These are phyloP conservation scores for Monosporascus sp. DNA, from an alignment of 2,329 filamentous ascomycete genomes.

Conservation along the genomic window DNA sequence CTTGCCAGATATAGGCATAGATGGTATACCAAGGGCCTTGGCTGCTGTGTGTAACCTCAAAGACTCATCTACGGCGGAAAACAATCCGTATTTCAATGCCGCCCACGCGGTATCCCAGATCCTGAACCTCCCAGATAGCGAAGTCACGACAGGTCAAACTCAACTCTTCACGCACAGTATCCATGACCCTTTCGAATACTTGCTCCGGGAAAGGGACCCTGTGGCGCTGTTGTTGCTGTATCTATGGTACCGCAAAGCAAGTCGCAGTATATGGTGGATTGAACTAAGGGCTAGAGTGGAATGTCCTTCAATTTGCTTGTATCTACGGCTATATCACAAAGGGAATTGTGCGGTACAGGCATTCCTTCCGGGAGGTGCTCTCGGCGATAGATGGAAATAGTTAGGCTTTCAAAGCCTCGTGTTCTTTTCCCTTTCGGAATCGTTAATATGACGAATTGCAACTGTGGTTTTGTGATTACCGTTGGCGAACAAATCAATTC, in stretches of 20 bases:
- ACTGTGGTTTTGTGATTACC: too few relatives aligned
- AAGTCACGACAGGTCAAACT: slow-evolving; percentile 24
- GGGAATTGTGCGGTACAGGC: slow-evolving; percentile 20
- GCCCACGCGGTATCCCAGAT: slow-evolving; percentile 32
- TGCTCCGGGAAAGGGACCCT: slow-evolving; percentile 30
- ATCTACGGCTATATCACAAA: slow-evolving; percentile 28
- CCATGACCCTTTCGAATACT: slow-evolving; percentile 24
- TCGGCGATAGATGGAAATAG: slow-evolving; percentile 10
- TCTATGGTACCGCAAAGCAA: slow-evolving; percentile 36
- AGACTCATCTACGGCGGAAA: slow-evolving; percentile 26
- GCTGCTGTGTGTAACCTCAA: slow-evolving; percentile 20
- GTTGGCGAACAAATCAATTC: too few relatives aligned
- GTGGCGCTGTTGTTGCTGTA: slow-evolving; percentile 35
- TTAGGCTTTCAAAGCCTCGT: background rate
- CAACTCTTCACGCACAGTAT: slow-evolving; percentile 31
- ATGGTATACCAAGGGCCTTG: slow-evolving; percentile 19
- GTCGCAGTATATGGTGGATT: slow-evolving; percentile 39
- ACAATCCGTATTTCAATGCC: slow-evolving; percentile 33
- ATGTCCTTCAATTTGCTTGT: slow-evolving; percentile 34
- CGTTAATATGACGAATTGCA: too few relatives aligned
- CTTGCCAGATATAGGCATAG: slow-evolving; percentile 20
- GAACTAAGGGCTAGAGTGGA: slow-evolving; percentile 36
- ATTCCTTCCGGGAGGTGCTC: slow-evolving; percentile 25
- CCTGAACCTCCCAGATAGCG: slow-evolving; percentile 21
- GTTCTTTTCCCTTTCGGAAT: too few relatives aligned